Evolutionary conservation across 352 stramenopile genomes (phyloP), one percentile per base, ranked within the genome.

Genomic region (Phytophthora hybrid): DNA sequence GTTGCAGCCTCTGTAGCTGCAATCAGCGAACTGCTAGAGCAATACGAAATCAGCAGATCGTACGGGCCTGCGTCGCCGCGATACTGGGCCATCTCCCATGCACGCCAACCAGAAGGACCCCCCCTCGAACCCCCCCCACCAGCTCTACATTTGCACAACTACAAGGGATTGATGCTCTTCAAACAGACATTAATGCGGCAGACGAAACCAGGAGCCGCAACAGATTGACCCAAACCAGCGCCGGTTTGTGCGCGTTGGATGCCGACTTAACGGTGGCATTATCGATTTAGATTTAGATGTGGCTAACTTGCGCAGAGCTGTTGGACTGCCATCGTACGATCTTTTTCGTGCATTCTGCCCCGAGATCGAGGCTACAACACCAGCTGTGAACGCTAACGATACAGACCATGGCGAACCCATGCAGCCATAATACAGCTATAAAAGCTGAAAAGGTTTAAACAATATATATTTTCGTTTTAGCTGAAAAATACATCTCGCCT

Each of bases 101-200:
- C 47, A 29, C 47, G 47, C 1, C 47, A 32, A 19, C 47, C 47
- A 29, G 19, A 31, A 32, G 47, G 47, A 18, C 32, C 47, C n/a
- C 19, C 47, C 9, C 47, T 55, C 19, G 47, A 55, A 29, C 47
- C 47, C 32, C 47, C 32, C 47, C 19, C 9, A 31, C 47, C 21
- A 55, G 47, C 19, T 19, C 47, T 55, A 55, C 47, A 14, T 55
- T 55, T 55, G 8, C 47, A 8, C 47, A 55, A 3, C 47, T 55
- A 18, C 47, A 55, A 10, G 19, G 47, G 32, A 29, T 55, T 8
- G 47, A 51, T n/a, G 41, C 41, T 3, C 41, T 51, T 5, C 41
- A n/a, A 21, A 21, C 41, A 6, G 41, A 49, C 14, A n/a, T 49
- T 18, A 19, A n/a, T 51, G 16, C 41, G 18, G 14, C 37, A 51